Base-by-base conservation (phyloP, 163 green algal genomes). In the Prototheca cutis region DNA sequence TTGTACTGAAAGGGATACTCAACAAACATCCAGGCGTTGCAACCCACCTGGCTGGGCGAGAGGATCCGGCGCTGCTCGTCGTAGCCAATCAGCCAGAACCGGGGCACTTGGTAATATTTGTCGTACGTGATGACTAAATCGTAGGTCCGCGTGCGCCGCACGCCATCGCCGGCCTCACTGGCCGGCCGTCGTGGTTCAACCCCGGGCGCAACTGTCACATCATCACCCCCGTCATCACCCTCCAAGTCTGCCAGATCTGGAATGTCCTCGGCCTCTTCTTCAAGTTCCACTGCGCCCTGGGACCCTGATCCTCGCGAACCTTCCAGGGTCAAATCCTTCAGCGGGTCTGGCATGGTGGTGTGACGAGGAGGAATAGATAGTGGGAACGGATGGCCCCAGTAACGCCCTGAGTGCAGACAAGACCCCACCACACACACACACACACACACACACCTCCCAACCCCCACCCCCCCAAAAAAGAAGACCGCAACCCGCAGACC, bases 81-180 rank as follows among this genome's bases (percentile, higher is more conserved):
- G 67, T 86, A 94, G 17, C 89, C 89, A 30, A 94, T 78, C 53
- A 96, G 76, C 89, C 89, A 96, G 59, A 95, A 83, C 13, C 83
- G 72, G 0, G 88, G 88, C 28, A 90, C 78, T 56, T 82, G 77
- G 52, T 88, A 84, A 53, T 81, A 82, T 66, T 88, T 88, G 74
- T 96, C 88, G 52, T 95, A 96, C 4, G 81, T 90, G 59, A 96
- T 93, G 67, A 90, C 80, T 34, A 96, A 58, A 68, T 95, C 85
- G 62, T 96, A 96, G 1, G 86, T 95, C 30, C 87, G 77, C 1
- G 85, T 93, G 33, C 63, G 65, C 59, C 88, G 30, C 25, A 95
- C 85, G 61, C 70, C 71, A 29, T 81, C 73, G 19, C 30, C 59
- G 4, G 21, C 33, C 30, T 31, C 52, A 48, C 29, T 40, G 28